Base-by-base conservation (phyloP, 352 stramenopile species). In the Phytophthora ohioensis region DNA sequence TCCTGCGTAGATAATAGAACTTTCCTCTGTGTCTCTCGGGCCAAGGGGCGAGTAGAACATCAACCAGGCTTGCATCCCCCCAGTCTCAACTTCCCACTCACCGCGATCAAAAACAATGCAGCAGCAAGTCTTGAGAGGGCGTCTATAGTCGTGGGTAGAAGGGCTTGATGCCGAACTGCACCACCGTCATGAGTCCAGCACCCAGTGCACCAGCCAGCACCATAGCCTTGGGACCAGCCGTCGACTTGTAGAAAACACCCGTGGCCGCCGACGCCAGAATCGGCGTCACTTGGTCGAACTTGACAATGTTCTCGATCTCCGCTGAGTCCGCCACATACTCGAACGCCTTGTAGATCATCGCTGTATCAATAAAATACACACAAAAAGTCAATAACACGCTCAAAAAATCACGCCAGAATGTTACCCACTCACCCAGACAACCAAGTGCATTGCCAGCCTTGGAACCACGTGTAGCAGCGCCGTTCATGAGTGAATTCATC, bases 401-500 rank as follows among this genome's bases (percentile, higher is more conserved):
- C 7, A 43, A 71, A 31, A 15, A 34, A 6, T 27, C 17, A 52
- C 34, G 56, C 32, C 45, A 10, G 5, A 34, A 43, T 55, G 30
- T 56, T 10, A 13, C 12, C 31, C 57, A 76, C 81, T 55, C 59
- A 95, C 87, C 83, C 47, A 96, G 59, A 76, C 88, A 92, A 21
- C 84, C 90, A 13, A 96, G 77, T 6, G 87, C 87, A 52, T 96
- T 96, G 69, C 90, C 90, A 7, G 87, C 85, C 71, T 94, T 94
- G 58, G 90, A 96, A 30, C 90, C 90, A 7, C 88, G 88, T 48
- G 91, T 76, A 4, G 85, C 86, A 8, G 88, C 88, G 39, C 86
- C 87, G 69, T 96, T 96, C 78, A 96, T 91, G n/a, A 96, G 71
- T 67, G 85, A 84, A 64, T 96, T 96, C 83, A 96, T 91, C 62